Conservation (phyloP, 2,329 filamentous ascomycete genomes). For the Talaromyces islandicus region DNA sequence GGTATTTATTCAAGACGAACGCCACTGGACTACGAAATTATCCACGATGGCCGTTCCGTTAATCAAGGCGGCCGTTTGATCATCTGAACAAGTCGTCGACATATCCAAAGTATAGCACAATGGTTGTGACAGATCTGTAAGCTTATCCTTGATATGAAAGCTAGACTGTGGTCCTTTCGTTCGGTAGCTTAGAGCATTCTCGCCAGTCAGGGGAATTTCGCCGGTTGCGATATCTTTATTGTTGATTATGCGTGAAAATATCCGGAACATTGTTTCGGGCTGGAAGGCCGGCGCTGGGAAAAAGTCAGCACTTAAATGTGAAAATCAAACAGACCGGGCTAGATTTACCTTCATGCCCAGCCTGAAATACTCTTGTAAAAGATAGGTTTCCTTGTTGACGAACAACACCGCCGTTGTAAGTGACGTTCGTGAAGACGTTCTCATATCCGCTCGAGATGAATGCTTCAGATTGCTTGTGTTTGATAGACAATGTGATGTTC, state of each 20-base stretch:
- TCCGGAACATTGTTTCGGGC: slow-evolving; percentile 48
- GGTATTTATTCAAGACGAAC: neutral
- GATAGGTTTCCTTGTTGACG: slow-evolving; percentile 45
- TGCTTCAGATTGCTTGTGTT: slow-evolving; percentile 35
- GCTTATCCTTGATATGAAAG: slow-evolving; percentile 40
- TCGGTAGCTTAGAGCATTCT: slow-evolving; percentile 27
- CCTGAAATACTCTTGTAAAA: slow-evolving; percentile 42
- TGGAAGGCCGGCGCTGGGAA: slow-evolving; percentile 44
- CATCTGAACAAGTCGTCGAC: slow-evolving; percentile 35
- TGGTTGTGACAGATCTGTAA: slow-evolving; percentile 32
- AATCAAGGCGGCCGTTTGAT: slow-evolving; percentile 33
- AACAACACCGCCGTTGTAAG: slow-evolving; percentile 42
- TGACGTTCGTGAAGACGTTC: slow-evolving; percentile 31
- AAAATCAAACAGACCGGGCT: neutral
- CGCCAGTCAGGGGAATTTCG: slow-evolving; percentile 28
- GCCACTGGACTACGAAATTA: slow-evolving; percentile 35
- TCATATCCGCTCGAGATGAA: slow-evolving; percentile 49
- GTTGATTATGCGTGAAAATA: slow-evolving; percentile 47
- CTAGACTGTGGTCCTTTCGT: slow-evolving; percentile 34
- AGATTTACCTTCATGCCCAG: slow-evolving; percentile 30
- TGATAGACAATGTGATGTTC: slow-evolving; percentile 43
- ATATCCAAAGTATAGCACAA: slow-evolving; percentile 41
- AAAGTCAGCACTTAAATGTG: neutral
- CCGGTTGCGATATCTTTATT: slow-evolving; percentile 45
- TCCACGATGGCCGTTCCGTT: slow-evolving; percentile 41